phyloP scores from a whole-genome alignment of 1,139 yeast species.

The Taphrina flavorubra region DNA sequence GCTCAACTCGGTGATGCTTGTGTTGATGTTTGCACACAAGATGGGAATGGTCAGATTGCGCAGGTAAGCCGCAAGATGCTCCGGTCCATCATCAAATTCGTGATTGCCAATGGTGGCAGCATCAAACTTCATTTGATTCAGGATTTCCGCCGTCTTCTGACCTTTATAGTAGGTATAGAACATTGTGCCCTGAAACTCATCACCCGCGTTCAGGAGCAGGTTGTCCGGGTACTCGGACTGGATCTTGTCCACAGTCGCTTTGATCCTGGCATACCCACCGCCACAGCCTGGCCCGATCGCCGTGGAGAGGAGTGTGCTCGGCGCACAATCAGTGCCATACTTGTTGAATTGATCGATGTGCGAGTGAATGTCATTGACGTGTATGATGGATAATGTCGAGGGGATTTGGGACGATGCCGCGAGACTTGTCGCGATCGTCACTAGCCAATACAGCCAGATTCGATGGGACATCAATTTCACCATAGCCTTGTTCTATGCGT shows the following conservation, averaged over 20 bases:
- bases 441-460: not conserved
- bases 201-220: constrained; percentile 38
- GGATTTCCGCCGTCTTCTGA: constrained; percentile 33
- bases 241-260: constrained; percentile 21
- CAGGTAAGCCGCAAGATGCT: constrained; percentile 33
- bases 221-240: constrained; percentile 24
- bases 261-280: constrained; percentile 40
- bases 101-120: constrained; percentile 39
- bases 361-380: constrained; percentile 38
- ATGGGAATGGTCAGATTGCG: constrained; percentile 31
- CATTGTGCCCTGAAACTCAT: constrained; percentile 40
- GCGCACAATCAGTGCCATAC: constrained; percentile 31
- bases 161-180: constrained; percentile 39
- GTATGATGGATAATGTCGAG: constrained; percentile 22
- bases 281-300: constrained; percentile 6
- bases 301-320: not conserved
- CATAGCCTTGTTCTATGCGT: too few species aligned
- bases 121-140: constrained; percentile 29
- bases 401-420: constrained; percentile 8
- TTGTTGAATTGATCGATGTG: constrained; percentile 35
- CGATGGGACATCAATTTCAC: not conserved
- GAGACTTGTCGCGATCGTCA: constrained; percentile 5
- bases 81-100: constrained; percentile 40
- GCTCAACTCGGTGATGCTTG: constrained; percentile 20
- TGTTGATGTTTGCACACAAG: constrained; percentile 38